Percentiles rank a stretch among this genome's conserved stretches.
Conservation (phyloP, 129 eudicot genomes). For the Pseudognaphalium luteoalbum region DNA sequence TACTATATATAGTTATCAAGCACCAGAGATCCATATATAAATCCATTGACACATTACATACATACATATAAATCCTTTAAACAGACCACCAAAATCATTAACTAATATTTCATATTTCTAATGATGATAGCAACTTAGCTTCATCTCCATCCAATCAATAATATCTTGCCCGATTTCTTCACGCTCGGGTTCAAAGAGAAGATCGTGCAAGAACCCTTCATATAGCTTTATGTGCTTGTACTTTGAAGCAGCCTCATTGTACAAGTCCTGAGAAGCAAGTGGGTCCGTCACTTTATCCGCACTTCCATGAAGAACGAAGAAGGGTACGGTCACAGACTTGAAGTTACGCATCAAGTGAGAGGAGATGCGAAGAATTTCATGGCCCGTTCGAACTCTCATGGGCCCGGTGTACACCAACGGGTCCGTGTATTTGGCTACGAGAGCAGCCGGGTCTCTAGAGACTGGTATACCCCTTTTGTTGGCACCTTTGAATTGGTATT, state of each 20-base stretch:
- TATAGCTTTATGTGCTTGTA: slow-evolving; percentile 89
- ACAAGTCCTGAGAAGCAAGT: slow-evolving; percentile 89
- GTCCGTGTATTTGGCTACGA: slow-evolving; percentile 88
- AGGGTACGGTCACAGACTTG: slow-evolving; percentile 73
- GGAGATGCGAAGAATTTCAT: slow-evolving; percentile 86
- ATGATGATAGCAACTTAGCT: slow-evolving; percentile 31
- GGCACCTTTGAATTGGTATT: slow-evolving; percentile 96
- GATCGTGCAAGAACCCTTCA: slow-evolving; percentile 93
- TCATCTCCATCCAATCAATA: slow-evolving; percentile 88
- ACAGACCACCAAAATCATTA: slow-evolving; percentile 30
- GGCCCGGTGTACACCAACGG: slow-evolving; percentile 97
- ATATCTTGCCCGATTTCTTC: slow-evolving; percentile 90
- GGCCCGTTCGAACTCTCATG: slow-evolving; percentile 91
- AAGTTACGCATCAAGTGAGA: slow-evolving; percentile 75
- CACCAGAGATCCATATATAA: slow-evolving; percentile 2
- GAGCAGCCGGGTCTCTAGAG: slow-evolving; percentile 91
- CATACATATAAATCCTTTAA: slow-evolving; percentile 11
- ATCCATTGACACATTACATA: slow-evolving; percentile 4
- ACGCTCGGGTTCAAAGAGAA: slow-evolving; percentile 90
- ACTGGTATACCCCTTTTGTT: slow-evolving; percentile 95
- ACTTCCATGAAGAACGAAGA: slow-evolving; percentile 92
- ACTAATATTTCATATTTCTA: slow-evolving; percentile 27
- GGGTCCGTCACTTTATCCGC: slow-evolving; percentile 97
- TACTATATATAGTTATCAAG: background rate
- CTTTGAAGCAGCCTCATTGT: slow-evolving; percentile 71